phyloP scores from a whole-genome alignment of 169 alveolate genomes.

The Cardiosporidium cionae region DNA sequence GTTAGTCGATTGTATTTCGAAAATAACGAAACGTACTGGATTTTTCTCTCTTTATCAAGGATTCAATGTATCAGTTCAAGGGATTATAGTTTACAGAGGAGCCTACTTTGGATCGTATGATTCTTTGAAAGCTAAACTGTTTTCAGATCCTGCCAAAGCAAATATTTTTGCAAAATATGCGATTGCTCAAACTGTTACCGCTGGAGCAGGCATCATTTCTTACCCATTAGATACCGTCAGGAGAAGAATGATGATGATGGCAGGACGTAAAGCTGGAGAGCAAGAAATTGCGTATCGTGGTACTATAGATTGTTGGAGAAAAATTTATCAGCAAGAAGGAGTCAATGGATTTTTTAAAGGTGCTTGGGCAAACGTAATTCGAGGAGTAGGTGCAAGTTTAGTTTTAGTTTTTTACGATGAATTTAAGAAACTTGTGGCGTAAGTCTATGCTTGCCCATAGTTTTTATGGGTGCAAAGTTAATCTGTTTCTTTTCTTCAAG shows the following conservation, averaged over 20 bases:
- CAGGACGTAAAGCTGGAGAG: slow-evolving; percentile 74
- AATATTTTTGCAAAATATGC: slow-evolving; percentile 78
- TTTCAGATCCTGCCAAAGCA: slow-evolving; percentile 64
- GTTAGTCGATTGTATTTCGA: slow-evolving; percentile 77
- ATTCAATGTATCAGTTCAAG: slow-evolving; percentile 86
- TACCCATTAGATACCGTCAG: slow-evolving; percentile 95
- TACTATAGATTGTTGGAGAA: slow-evolving; percentile 86
- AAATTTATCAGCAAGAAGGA: slow-evolving; percentile 84
- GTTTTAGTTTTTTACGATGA: slow-evolving; percentile 95
- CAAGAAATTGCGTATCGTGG: slow-evolving; percentile 75
- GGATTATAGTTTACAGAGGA: slow-evolving; percentile 92
- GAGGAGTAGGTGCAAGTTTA: slow-evolving; percentile 96
- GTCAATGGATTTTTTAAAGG: slow-evolving; percentile 79
- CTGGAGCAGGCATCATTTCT: slow-evolving; percentile 86
- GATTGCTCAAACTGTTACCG: slow-evolving; percentile 84
- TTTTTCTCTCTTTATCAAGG: slow-evolving; percentile 88
- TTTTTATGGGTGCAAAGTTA: too few species aligned
- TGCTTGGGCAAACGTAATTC: slow-evolving; percentile 86
- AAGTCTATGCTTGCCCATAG: too few species aligned
- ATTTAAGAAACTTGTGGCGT: slow-evolving; percentile 39
- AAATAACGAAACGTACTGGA: slow-evolving; percentile 68
- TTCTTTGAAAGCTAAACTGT: slow-evolving; percentile 82
- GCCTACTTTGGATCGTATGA: slow-evolving; percentile 94
- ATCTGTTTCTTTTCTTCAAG: too few species aligned
- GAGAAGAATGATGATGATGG: slow-evolving; percentile 91